Conservation (phyloP, 2,329 filamentous ascomycete genomes). For the Colletotrichum neosansevieriae region DNA sequence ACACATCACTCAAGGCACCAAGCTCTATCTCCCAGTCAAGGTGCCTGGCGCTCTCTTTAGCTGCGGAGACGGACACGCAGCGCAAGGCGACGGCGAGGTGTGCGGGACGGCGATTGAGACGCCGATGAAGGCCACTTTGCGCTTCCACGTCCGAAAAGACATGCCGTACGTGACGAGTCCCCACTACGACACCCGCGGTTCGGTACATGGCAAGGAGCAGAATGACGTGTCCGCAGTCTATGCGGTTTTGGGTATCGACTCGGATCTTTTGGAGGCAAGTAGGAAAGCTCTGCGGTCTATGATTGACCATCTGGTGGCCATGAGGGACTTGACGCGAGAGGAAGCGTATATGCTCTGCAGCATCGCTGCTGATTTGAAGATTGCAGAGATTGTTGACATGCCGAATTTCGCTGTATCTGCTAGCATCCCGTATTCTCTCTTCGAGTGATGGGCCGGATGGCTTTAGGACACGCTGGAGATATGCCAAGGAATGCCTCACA, state of each 20-base stretch:
- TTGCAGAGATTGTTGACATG: conserved; percentile 66
- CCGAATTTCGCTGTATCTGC: conserved; percentile 65
- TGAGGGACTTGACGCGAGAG: conserved; percentile 57
- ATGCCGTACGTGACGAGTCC: conserved; percentile 60
- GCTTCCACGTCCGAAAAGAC: conserved; percentile 61
- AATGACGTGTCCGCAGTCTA: conserved; percentile 49
- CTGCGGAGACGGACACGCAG: conserved; percentile 66
- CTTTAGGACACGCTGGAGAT: no score
- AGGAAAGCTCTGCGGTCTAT: conserved; percentile 61
- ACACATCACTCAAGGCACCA: conserved; percentile 59
- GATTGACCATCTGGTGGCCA: conserved; percentile 61
- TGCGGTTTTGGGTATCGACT: conserved; percentile 60
- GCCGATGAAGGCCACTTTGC: conserved; percentile 60
- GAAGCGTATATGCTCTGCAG: conserved; percentile 67
- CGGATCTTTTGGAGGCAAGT: conserved; percentile 60
- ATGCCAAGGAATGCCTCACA: no score
- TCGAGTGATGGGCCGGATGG: conserved; percentile 48
- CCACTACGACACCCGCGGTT: conserved; percentile 56
- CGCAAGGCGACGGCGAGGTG: conserved; percentile 66
- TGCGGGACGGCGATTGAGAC: conserved; percentile 70
- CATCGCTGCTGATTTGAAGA: conserved; percentile 62
- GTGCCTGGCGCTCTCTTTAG: conserved; percentile 63
- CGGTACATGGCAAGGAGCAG: conserved; percentile 42
- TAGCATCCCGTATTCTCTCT: conserved; percentile 61
- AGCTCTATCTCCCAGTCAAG: conserved; percentile 62